Percentiles rank a stretch among this genome's conserved stretches.
phyloP scores from a whole-genome alignment of 441 rosid species.

The Gossypium lobatum region DNA sequence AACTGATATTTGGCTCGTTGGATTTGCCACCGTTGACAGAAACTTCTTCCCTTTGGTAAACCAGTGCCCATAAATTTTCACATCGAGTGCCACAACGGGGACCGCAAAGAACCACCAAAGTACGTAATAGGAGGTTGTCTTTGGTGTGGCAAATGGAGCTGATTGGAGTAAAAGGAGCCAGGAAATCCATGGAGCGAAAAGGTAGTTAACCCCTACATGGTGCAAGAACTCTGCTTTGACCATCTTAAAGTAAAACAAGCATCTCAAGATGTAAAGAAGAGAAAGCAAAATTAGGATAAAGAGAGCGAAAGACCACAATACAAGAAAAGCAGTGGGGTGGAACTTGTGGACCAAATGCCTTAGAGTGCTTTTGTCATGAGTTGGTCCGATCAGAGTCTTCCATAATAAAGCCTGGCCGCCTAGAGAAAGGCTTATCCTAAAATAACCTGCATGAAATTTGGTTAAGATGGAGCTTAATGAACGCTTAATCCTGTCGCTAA shows the following conservation, averaged over 20 bases:
- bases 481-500: background rate
- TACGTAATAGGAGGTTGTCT: constrained; percentile 16
- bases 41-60: constrained; percentile 56
- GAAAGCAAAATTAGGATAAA: constrained; percentile 41
- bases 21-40: constrained; percentile 45
- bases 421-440: constrained; percentile 59
- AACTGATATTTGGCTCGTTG: constrained; percentile 53
- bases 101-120: constrained; percentile 44
- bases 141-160: constrained; percentile 28
- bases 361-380: constrained; percentile 22
- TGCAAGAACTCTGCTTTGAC: constrained; percentile 58
- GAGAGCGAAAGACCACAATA: constrained; percentile 52
- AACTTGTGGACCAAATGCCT: constrained; percentile 28
- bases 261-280: constrained; percentile 40
- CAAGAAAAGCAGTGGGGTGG: constrained; percentile 41
- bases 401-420: constrained; percentile 60
- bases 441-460: constrained; percentile 61
- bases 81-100: constrained; percentile 46
- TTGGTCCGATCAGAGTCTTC: constrained; percentile 40
- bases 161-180: constrained; percentile 47
- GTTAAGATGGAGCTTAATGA: constrained; percentile 31
- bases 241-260: constrained; percentile 36
- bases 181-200: constrained; percentile 49
- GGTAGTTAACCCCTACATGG: constrained; percentile 50
- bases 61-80: constrained; percentile 66